Evolutionary conservation across 1,284 basidiomycete genomes (phyloP), one percentile per base, ranked within the genome.

Genomic region (Wallemia hederae): DNA sequence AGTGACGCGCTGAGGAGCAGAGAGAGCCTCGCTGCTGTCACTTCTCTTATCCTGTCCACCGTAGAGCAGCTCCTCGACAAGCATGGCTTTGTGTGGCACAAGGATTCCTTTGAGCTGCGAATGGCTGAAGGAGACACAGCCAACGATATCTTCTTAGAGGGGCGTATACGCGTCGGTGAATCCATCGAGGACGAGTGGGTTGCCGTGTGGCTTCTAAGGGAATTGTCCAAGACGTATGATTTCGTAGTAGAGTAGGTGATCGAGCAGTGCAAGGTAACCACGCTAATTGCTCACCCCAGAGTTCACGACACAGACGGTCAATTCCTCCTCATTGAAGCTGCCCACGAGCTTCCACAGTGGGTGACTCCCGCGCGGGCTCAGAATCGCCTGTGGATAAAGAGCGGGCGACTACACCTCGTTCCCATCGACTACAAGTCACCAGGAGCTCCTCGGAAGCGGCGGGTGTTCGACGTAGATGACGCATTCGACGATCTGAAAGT

Each of bases 171-270:
- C 58, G 83, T 92, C 24, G 89, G 89, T 1, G 92, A 94, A 70
- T 85, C 82, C 60, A 78, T 97, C 22, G 90, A 97, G 68, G 91
- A 97, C 67, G 92, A 97, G 71, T 97, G 91, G 91, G 83, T 82
- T 67, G 76, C 79, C 19, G 86, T 92, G 17, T 97, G 87, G 85
- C 73, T 96, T 33, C 71, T 94, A 63, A 75, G 75, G 65, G 77
- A 86, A 70, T 75, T 91, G 61, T 83, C 80, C 63, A 71, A 73
- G 59, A 78, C 77, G 63, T 89, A 84, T 81, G 81, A 86, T 65
- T 73, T 85, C 55, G 78, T 78, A 11, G 76, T 89, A 61, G 81
- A 82, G 83, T 84, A 65, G 59, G 74, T 57, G 27, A 25, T 22
- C 67, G 66, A 67, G 70, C 55, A 64, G 67, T 68, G 59, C 60